Base-by-base conservation (phyloP, 1,284 basidiomycete species). In the Marasmius oreades region DNA sequence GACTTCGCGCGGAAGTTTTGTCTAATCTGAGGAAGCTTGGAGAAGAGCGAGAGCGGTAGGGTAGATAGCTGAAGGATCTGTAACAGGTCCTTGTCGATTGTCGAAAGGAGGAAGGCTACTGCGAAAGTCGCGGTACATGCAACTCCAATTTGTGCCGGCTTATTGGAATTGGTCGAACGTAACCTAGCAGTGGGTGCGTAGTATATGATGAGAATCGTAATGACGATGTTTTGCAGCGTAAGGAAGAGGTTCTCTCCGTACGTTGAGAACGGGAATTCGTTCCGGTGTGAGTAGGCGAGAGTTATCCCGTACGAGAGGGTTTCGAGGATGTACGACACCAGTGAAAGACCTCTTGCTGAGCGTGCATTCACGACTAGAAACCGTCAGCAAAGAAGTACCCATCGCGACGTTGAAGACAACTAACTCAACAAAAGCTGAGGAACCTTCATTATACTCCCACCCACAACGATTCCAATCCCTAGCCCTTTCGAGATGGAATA, bases 211-310 rank as follows among this genome's bases (percentile, higher is more conserved):
- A 93, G 85, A 62, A 92, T 76, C 28, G 89, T 92, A 69, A 95
- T 91, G 71, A 89, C 62, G 62, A 87, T 77, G 73, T 95, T 94
- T 70, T 95, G 92, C 46, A 92, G 65, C 23, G 90, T 87, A 54
- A 96, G 80, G 80, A 95, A 95, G 59, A 92, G 70, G 75, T 94
- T 95, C 71, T 96, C 93, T 66, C 95, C 95, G 62, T 97, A 98
- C 0, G 95, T 97, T 36, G 91, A 93, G 77, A 97, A 95, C 0
- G 95, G 93, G 69, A 95, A 95, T 22, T 77, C 71, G 67, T 90
- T 88, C 39, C 93, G 80, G 60, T 85, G 85, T 3, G 93, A 89
- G 73, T 98, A 98, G n/a, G 83, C 82, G 39, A 93, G 80, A 0
- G 86, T 92, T 67, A 97, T 93, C 39, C 88, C 89, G 66, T 95